A percentile compares a stretch with the other conserved stretches of the same genome.
Evolutionary conservation across 306 rosid species (phyloP).

Genomic region (Arachis hypogaea): DNA sequence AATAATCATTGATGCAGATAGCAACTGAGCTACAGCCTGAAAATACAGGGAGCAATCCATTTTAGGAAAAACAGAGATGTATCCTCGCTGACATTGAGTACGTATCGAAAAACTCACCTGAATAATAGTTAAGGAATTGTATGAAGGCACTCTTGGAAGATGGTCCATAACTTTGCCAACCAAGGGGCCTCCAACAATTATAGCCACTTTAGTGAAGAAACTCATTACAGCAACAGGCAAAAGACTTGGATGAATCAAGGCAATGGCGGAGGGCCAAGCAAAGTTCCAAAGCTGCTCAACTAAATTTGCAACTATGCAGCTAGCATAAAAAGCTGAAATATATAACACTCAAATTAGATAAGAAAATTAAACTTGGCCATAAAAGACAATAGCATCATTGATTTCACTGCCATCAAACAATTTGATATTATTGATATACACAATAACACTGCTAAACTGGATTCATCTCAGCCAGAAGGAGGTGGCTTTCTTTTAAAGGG

Average conservation of each 20-base stretch:
- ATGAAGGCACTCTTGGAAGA: conserved; percentile 76
- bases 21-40: conserved; percentile 89
- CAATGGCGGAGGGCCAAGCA: conserved; percentile 99
- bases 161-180: conserved; percentile 87
- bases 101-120: conserved; percentile 63
- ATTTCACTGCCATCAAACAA: conserved; percentile 25
- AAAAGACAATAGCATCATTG: conserved; percentile 31
- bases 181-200: conserved; percentile 87
- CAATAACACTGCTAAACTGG: conserved; percentile 3
- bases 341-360: conserved; percentile 39
- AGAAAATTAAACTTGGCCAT: conserved; percentile 25
- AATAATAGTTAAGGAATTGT: conserved; percentile 65
- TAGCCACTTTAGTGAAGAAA: conserved; percentile 80
- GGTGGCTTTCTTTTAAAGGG: background rate
- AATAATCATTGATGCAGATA: conserved; percentile 81
- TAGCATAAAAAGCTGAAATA: conserved; percentile 81
- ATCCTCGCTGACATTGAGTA: conserved; percentile 19
- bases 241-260: conserved; percentile 92
- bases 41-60: conserved; percentile 21
- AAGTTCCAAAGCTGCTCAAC: conserved; percentile 99
- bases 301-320: conserved; percentile 85
- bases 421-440: conserved; percentile 15
- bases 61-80: conserved; percentile 10
- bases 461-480: conserved; percentile 8
- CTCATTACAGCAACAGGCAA: conserved; percentile 93